phyloP scores from a whole-genome alignment of 352 stramenopile genomes.

The Phytophthora pini region DNA sequence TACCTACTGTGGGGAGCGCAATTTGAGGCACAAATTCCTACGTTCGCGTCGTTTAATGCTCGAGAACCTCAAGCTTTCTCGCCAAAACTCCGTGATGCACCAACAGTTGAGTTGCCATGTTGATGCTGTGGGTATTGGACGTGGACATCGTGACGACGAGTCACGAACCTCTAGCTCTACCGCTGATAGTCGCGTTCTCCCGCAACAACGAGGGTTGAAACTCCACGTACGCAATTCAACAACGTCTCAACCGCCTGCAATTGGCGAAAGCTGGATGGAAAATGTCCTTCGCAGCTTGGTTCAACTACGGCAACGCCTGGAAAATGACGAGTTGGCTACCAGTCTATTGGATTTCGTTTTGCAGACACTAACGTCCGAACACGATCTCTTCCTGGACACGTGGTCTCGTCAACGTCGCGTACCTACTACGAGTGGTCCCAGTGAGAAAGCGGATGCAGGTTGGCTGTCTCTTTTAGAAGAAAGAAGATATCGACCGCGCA shows the following conservation, averaged over 20 bases:
- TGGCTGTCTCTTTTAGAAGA: conserved; percentile 69
- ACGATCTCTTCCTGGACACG: conserved; percentile 63
- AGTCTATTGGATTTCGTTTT: conserved; percentile 72
- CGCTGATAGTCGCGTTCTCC: conserved; percentile 6
- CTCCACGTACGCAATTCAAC: conserved; percentile 3
- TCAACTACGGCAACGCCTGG: conserved; percentile 52
- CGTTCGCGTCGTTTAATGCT: conserved; percentile 62
- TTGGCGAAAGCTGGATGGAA: conserved; percentile 79
- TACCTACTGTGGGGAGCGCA: conserved; percentile 51
- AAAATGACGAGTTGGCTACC: conserved; percentile 44
- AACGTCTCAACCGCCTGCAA: conserved; percentile 19
- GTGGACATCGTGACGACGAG: conserved; percentile 20
- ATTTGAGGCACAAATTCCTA: conserved; percentile 59
- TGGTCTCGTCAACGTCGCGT: conserved; percentile 35
- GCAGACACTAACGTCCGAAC: conserved; percentile 66
- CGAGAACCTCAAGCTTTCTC: conserved; percentile 64
- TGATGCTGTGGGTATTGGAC: conserved; percentile 59
- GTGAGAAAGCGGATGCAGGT: conserved; percentile 37
- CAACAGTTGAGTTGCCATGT: conserved; percentile 70
- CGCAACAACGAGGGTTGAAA: conserved; percentile 4
- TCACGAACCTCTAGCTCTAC: neutral
- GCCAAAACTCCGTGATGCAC: conserved; percentile 74
- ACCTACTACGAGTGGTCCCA: conserved; percentile 12
- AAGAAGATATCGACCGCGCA: conserved; percentile 43
- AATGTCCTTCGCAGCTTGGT: conserved; percentile 69